Evolutionary conservation across 495 filamentous ascomycete species (phyloP), one percentile per base, ranked within the genome.

Genomic region (Symbiotaphrina buchneri): DNA sequence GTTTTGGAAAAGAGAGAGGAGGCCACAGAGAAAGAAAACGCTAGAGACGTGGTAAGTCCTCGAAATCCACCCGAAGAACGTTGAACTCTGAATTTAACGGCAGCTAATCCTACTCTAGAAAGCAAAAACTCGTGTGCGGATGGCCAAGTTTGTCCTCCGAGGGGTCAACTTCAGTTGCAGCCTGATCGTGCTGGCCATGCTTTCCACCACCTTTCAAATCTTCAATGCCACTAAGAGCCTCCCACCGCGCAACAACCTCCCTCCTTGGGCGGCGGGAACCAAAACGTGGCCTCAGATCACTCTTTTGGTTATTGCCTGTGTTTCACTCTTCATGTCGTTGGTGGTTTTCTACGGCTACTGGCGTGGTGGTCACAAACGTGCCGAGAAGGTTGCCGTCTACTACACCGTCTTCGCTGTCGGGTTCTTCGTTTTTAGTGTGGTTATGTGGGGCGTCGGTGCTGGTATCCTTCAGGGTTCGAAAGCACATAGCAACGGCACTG

Each of bases 81-180:
- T n/a, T n/a, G n/a, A n/a, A n/a, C n/a, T n/a, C n/a, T n/a, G n/a
- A n/a, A n/a, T n/a, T n/a, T n/a, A n/a, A n/a, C n/a, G n/a, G n/a
- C n/a, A n/a, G n/a, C n/a, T n/a, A n/a, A n/a, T 27, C 15, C 10
- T 4, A 11, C 10, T 21, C 23, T 46, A 95, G 85, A 79, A 76
- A 67, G 64, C 91, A 47, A 99, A 99, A 60, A 64, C 74, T 11
- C 71, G 84, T 29, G 82, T 99, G 21, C 74, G 87, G 10, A 63
- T 94, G 44, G 90, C 84, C 36, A 99, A 99, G 58, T 72, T 94
- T 38, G 66, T 90, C 39, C 71, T 99, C 19, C 75, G 87, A 38
- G 71, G 79, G 32, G 73, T 93, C 50, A 95, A 83, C 63, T 94
- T 95, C 53, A 79, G 74, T 52, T 99, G 87, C 61, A 82, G 76